Conservation (phyloP, 768 basidiomycete species). For the Panellus pusillus region DNA sequence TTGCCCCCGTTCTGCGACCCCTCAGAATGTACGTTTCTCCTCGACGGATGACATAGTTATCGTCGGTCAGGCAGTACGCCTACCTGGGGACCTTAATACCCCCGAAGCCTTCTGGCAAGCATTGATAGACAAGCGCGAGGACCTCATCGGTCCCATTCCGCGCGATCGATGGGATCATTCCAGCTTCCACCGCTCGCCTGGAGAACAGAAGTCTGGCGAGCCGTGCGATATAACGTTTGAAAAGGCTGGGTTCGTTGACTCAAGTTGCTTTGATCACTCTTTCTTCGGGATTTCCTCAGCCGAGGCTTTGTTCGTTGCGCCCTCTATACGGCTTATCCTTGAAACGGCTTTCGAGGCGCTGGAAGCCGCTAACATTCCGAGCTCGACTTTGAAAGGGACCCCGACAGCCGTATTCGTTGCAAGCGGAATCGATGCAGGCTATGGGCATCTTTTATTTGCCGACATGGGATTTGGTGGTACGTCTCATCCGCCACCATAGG, state of each 20-base stretch:
- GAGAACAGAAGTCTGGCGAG: conserved; percentile 17
- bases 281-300: conserved; percentile 38
- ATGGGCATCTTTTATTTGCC: conserved; percentile 29
- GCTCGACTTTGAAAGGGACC: conserved; percentile 32
- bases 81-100: conserved; percentile 35
- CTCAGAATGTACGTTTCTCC: too few species aligned
- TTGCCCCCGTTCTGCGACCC: background rate
- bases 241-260: conserved; percentile 34
- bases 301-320: conserved; percentile 34
- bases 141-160: conserved; percentile 31
- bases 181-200: conserved; percentile 30
- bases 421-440: conserved; percentile 33
- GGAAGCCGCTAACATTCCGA: conserved; percentile 37
- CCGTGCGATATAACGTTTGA: conserved; percentile 34
- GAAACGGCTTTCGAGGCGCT: conserved; percentile 37
- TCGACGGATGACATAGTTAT: conserved; percentile 33
- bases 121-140: conserved; percentile 31
- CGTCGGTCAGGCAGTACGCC: conserved; percentile 35
- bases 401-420: conserved; percentile 35
- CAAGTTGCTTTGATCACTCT: conserved; percentile 31
- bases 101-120: conserved; percentile 33
- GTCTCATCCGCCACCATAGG: background rate
- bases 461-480: conserved; percentile 34
- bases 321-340: conserved; percentile 32
- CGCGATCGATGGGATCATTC: conserved; percentile 37